A percentile compares a stretch with the other conserved stretches of the same genome.
Evolutionary conservation across 208 protist species (phyloP).

Genomic region (Naegleria gruberi): DNA sequence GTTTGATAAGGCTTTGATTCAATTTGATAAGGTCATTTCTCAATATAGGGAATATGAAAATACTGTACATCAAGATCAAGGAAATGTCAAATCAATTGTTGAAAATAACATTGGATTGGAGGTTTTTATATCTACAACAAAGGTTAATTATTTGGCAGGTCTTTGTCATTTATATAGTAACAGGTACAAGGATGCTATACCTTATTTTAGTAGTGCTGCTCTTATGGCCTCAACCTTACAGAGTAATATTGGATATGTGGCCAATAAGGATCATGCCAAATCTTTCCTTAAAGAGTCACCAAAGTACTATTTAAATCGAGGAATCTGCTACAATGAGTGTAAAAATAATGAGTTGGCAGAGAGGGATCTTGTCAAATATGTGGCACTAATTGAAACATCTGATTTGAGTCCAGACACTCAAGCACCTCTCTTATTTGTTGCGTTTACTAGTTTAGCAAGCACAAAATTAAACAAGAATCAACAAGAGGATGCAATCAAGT

Average conservation of each 20-base stretch:
- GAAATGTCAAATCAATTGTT: no score
- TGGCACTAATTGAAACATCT: not conserved
- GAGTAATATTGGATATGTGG: not conserved
- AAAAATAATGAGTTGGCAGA: not conserved
- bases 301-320: not conserved
- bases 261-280: not conserved
- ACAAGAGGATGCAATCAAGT: not conserved
- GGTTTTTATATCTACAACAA: no score
- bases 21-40: no score
- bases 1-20: no score
- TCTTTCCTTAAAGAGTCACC: not conserved
- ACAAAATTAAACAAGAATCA: not conserved
- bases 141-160: no score
- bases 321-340: not conserved
- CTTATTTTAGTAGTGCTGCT: not conserved
- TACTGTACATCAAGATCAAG: no score
- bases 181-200: not conserved
- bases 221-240: not conserved
- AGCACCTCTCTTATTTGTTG: no score
- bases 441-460: not conserved
- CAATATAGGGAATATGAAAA: no score
- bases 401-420: no score
- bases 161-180: no score
- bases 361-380: not conserved
- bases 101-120: no score